These are phyloP conservation scores for Aureoboletus auriporus DNA, from an alignment of 768 basidiomycete species.

Conservation along the genomic window DNA sequence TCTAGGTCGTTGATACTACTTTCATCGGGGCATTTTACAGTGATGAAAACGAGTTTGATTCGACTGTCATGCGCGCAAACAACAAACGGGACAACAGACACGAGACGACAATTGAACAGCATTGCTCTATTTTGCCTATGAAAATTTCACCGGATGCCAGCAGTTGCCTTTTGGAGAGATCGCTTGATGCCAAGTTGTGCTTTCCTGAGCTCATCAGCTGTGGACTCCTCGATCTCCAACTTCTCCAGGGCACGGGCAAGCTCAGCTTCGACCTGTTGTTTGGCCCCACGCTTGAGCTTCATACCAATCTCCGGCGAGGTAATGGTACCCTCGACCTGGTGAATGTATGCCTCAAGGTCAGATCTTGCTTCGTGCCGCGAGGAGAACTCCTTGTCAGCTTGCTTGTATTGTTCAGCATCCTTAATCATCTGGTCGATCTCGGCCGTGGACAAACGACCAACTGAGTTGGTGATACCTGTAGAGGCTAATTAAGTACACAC, in stretches of 20 bases:
- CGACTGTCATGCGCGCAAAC: constrained; percentile 9
- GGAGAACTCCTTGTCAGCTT: constrained; percentile 96
- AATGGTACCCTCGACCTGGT: constrained; percentile 95
- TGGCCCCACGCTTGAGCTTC: constrained; percentile 98
- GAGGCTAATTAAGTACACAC: constrained; percentile 3
- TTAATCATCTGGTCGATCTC: constrained; percentile 99
- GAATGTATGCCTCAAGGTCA: constrained; percentile 96
- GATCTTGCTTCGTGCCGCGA: constrained; percentile 97
- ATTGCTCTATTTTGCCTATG: constrained; percentile 15
- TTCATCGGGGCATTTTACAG: background rate
- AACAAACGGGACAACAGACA: constrained; percentile 14
- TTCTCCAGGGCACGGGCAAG: constrained; percentile 98
- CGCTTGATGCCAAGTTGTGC: constrained; percentile 94
- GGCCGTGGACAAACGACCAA: constrained; percentile 93
- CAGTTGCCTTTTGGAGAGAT: constrained; percentile 95
- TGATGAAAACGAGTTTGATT: constrained; percentile 11
- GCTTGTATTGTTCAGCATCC: constrained; percentile 95
- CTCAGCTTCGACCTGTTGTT: constrained; percentile 92
- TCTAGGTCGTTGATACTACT: too few relatives aligned
- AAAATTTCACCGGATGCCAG: constrained; percentile 68
- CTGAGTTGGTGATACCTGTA: constrained; percentile 94
- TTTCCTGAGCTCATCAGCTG: constrained; percentile 93
- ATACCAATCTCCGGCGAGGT: constrained; percentile 94
- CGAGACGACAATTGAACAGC: constrained; percentile 11
- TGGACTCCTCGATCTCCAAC: constrained; percentile 94